Evolutionary conservation across 2,329 filamentous ascomycete genomes (phyloP), one percentile per base, ranked within the genome.

Genomic region (Parastagonospora nodorum): DNA sequence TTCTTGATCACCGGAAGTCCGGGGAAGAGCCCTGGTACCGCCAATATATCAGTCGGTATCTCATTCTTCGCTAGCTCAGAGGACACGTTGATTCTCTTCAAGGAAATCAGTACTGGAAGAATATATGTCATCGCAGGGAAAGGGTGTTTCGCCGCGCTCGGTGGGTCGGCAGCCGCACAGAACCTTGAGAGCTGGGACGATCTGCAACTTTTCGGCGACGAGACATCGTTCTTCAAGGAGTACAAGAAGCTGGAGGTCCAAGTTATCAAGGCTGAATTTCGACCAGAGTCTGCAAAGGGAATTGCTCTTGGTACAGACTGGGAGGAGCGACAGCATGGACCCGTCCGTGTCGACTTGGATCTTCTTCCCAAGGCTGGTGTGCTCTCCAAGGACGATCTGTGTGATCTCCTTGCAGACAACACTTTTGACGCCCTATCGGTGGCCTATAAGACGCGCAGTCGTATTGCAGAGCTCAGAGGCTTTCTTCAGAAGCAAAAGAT

Each of bases 41-140:
- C 62, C 4, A 66, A 72, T 41, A 66, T 73, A 19, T 70, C 66
- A 4, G 68, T 73, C 11, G 68, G 68, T 8, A 63, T 73, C 9
- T 61, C 69, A 2, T 70, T 72, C 53, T 71, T 63, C 42, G 69
- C 70, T 9, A 64, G 63, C 37, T 59, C 66, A 2, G 55, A 56
- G 11, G 63, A 73, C 37, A 63, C 64, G 7, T 30, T 72, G 29
- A 65, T 69, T 15, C 50, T 73, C 2, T 73, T 70, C 66, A 68
- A 70, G 44, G 63, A 69, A 10, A 42, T 39, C 2, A 27, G 45
- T 7, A 63, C 53, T 2, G 58, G 61, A 2, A 55, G 53, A 5
- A 43, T 73, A 2, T 66, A 60, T 35, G 49, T 69, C 4, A 62
- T 72, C 28, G 66, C 66, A 14, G 67, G 56, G 2, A 73, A 72